A percentile compares a stretch with the other conserved stretches of the same genome.
Conservation (phyloP, 106 monocot genomes). For the Dioscorea zingiberensis region DNA sequence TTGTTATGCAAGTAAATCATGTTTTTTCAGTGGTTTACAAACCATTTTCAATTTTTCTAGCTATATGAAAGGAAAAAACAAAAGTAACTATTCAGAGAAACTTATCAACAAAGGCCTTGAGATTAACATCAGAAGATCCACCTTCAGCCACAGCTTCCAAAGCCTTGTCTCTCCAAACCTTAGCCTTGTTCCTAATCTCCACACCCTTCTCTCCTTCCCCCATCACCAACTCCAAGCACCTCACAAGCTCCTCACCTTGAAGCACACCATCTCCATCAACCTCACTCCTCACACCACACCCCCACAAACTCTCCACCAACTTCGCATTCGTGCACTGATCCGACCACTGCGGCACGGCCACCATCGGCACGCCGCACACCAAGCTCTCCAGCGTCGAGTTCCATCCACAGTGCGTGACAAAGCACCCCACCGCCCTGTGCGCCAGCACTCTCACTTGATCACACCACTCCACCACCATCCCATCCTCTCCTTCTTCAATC, state of each 20-base stretch:
- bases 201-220: slow-evolving; percentile 4
- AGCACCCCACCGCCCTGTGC: slow-evolving; percentile 31
- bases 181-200: not conserved
- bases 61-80: no score
- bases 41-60: no score
- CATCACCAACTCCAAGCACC: slow-evolving; percentile 23
- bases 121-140: not conserved
- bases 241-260: not conserved
- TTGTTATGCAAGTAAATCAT: no score
- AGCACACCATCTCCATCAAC: not conserved
- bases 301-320: slow-evolving; percentile 4
- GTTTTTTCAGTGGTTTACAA: no score
- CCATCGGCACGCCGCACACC: slow-evolving; percentile 23
- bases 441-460: slow-evolving; percentile 29
- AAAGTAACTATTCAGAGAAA: no score
- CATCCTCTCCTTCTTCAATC: slow-evolving; percentile 8
- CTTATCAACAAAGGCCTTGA: not conserved
- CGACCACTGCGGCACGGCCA: slow-evolving; percentile 24
- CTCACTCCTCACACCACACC: slow-evolving; percentile 2
- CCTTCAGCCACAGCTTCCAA: not conserved
- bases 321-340: slow-evolving; percentile 35
- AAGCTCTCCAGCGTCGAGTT: slow-evolving; percentile 25
- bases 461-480: slow-evolving; percentile 47
- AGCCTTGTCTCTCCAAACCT: not conserved
- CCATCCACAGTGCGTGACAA: slow-evolving; percentile 14